A percentile compares a stretch with the other conserved stretches of the same genome.
Conservation (phyloP, 164 flowering plant species). For the Stephania japonica region DNA sequence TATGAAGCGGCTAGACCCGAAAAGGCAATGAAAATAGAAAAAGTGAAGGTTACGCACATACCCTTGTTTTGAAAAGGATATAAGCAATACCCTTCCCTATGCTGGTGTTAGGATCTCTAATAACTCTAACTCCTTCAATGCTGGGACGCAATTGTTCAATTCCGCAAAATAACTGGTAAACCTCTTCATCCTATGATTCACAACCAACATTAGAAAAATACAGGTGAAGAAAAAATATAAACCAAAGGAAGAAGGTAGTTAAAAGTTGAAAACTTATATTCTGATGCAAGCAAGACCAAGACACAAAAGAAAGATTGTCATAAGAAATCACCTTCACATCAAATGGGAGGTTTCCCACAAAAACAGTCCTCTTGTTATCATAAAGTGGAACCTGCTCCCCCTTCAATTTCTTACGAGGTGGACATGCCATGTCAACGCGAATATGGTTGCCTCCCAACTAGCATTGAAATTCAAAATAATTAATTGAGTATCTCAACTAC, state of each 20-base stretch:
- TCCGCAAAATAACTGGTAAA: slow-evolving; percentile 69
- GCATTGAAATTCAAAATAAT: slow-evolving; percentile 7
- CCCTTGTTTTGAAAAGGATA: slow-evolving; percentile 80
- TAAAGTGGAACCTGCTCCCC: slow-evolving; percentile 61
- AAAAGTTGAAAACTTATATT: neutral
- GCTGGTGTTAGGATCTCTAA: slow-evolving; percentile 64
- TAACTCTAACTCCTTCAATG: slow-evolving; percentile 79
- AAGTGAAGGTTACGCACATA: slow-evolving; percentile 22
- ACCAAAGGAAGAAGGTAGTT: neutral
- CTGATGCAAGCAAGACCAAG: neutral
- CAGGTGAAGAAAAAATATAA: neutral
- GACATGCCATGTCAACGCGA: slow-evolving; percentile 94
- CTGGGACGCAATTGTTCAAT: slow-evolving; percentile 48
- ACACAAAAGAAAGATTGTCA: neutral
- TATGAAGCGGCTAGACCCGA: neutral
- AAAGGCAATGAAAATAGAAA: neutral
- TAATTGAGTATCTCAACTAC: neutral
- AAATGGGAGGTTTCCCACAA: slow-evolving; percentile 94
- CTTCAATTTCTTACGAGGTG: slow-evolving; percentile 88
- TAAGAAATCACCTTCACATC: slow-evolving; percentile 70
- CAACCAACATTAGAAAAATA: neutral
- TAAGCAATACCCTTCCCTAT: slow-evolving; percentile 95
- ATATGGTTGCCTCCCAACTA: slow-evolving; percentile 90
- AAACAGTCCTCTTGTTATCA: slow-evolving; percentile 82
- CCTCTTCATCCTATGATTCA: slow-evolving; percentile 68